Conservation (phyloP, 805 yeast genomes). For the Kluyveromyces nonfermentans region DNA sequence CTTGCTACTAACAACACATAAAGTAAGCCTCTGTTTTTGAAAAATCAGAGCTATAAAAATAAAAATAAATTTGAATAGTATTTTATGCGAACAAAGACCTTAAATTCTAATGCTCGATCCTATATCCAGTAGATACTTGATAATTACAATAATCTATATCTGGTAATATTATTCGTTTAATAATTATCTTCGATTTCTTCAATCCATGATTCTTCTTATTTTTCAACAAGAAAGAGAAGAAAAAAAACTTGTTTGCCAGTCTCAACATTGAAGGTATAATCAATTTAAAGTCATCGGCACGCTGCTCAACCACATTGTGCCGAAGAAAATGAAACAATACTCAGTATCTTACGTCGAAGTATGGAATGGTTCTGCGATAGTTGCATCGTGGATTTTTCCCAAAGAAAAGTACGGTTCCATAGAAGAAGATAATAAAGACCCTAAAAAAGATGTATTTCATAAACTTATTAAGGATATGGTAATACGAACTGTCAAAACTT, state of each 20-base stretch:
- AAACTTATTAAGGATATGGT: slow-evolving; percentile 23
- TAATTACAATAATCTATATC: no score
- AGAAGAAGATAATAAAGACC: slow-evolving; percentile 6
- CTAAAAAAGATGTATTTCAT: slow-evolving; percentile 16
- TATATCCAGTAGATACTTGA: no score
- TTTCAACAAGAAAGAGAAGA: no score
- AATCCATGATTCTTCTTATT: no score
- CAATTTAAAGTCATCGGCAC: not conserved
- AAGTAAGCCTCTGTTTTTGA: no score
- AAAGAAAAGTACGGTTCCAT: slow-evolving; percentile 17
- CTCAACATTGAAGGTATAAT: not conserved
- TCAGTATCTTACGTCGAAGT: slow-evolving; percentile 24
- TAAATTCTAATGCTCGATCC: no score
- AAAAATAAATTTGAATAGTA: no score
- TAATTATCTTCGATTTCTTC: no score
- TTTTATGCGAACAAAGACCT: no score
- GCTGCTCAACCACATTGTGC: not conserved
- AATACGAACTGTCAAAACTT: slow-evolving; percentile 22
- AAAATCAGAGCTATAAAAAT: no score
- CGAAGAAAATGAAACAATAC: not conserved
- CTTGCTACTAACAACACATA: no score
- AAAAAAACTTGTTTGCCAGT: not conserved
- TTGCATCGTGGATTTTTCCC: slow-evolving; percentile 15
- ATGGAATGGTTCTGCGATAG: slow-evolving; percentile 11
- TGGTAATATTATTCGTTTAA: no score